A percentile compares a stretch with the other conserved stretches of the same genome.
phyloP scores from a whole-genome alignment of 2,329 filamentous ascomycete species.

The Coleophoma crateriformis region DNA sequence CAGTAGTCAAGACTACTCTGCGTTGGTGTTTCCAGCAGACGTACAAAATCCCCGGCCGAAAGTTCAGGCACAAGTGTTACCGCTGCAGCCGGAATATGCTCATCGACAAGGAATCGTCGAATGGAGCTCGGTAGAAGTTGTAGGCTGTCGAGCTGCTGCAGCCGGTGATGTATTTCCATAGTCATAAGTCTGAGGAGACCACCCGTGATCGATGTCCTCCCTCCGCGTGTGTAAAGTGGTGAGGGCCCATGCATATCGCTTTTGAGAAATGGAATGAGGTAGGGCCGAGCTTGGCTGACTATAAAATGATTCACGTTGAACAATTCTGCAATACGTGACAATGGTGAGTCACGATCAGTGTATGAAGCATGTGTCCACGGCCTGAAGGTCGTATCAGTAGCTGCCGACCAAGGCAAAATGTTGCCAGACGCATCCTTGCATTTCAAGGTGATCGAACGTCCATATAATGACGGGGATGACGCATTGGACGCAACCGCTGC shows the following conservation, averaged over 20 bases:
- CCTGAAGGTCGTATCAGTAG: constrained; percentile 42
- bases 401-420: constrained; percentile 53
- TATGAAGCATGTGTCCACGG: constrained; percentile 50
- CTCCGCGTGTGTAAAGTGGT: constrained; percentile 51
- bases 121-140: constrained; percentile 65
- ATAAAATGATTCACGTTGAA: constrained; percentile 87
- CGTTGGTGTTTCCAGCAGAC: constrained; percentile 78
- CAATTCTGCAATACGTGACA: constrained; percentile 57
- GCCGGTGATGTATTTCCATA: constrained; percentile 72
- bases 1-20: constrained; percentile 73
- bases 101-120: constrained; percentile 74
- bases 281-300: constrained; percentile 85
- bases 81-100: constrained; percentile 71
- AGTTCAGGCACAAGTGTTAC: constrained; percentile 81
- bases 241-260: constrained; percentile 75
- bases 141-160: constrained; percentile 75
- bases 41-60: constrained; percentile 64
- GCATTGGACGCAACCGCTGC: constrained; percentile 54
- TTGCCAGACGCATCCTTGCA: constrained; percentile 57
- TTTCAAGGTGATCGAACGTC: constrained; percentile 45
- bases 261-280: constrained; percentile 78
- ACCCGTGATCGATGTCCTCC: constrained; percentile 49
- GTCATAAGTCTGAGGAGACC: constrained; percentile 64
- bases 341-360: constrained; percentile 49
- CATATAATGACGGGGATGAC: constrained; percentile 40